Base-by-base conservation (phyloP, 1,284 basidiomycete genomes). In the Afroboletus lepidellus region DNA sequence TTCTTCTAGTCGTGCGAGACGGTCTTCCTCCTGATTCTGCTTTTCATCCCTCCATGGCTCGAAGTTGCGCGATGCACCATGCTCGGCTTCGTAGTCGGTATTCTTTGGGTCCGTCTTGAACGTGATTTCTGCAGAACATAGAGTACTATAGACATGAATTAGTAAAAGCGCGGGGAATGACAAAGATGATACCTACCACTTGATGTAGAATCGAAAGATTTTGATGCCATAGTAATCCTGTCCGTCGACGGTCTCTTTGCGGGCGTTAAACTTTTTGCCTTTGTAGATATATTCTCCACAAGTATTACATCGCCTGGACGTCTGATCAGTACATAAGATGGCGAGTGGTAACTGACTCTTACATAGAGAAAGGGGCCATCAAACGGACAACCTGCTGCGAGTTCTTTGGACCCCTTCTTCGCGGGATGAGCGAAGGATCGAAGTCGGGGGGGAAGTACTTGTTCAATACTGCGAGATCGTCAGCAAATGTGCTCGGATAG, bases 71-170 rank as follows among this genome's bases (percentile, higher is more conserved):
- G 87, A 92, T 24, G 94, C 94, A 30, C 94, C 94, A 66, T 96
- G 94, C 70, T 98, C 94, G 36, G 90, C 91, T 13, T 79, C 60
- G 64, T 97, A 98, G 70, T 98, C 94, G 1, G 94, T 96, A 65
- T 97, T 98, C 79, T 96, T 96, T 9, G 96, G 97, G 69, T 99
- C 97, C 0, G 96, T 99, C 72, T 98, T 98, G 85, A 99, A 99
- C 0, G 97, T 99, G 60, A 99, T 98, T 70, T 99, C 97, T 8
- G 95, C 91, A 2, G 94, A 97, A 69, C 94, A 98, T 41, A 93
- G 75, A 7, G 93, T 94, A 65, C 94, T 90, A 62, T 25, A 41
- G 53, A 48, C 27, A 34, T 20, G 16, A 5, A 60, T 7, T 7
- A 54, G 55, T 15, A 18, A 16, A 23, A 1, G 7, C 55, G n/a